Percentiles rank a stretch among this genome's conserved stretches.
These are phyloP conservation scores for Camelina neglecta DNA, from an alignment of 345 rosid species.

Conservation along the genomic window DNA sequence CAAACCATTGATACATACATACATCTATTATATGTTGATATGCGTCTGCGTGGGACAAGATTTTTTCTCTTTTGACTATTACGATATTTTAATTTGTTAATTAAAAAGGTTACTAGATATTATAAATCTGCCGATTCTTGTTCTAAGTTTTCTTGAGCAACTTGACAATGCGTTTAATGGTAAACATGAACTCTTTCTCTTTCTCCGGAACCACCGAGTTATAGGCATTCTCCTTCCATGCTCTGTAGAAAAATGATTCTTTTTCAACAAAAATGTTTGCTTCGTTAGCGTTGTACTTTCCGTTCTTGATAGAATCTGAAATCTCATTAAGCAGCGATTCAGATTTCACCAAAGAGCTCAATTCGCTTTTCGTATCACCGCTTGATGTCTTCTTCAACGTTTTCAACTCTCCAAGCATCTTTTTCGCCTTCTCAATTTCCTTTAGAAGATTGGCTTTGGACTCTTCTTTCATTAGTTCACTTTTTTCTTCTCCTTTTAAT, in stretches of 20 bases:
- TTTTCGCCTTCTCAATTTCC: slow-evolving; percentile 42
- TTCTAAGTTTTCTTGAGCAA: slow-evolving; percentile 43
- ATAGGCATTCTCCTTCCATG: slow-evolving; percentile 43
- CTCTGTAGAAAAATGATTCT: slow-evolving; percentile 40
- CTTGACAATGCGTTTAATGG: slow-evolving; percentile 35
- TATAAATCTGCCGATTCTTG: neutral
- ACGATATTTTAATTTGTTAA: neutral
- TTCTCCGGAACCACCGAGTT: slow-evolving; percentile 39
- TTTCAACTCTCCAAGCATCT: slow-evolving; percentile 38
- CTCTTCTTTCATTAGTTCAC: slow-evolving; percentile 21
- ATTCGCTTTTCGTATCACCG: slow-evolving; percentile 34
- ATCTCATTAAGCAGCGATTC: slow-evolving; percentile 39
- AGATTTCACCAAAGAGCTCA: slow-evolving; percentile 38
- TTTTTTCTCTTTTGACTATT: too few relatives aligned
- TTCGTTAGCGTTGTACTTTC: slow-evolving; percentile 24
- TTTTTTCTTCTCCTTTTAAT: slow-evolving; percentile 33
- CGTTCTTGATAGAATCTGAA: slow-evolving; percentile 31
- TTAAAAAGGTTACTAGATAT: neutral
- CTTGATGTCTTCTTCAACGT: slow-evolving; percentile 30
- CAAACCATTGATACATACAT: neutral
- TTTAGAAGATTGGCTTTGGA: neutral
- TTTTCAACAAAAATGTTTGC: slow-evolving; percentile 34
- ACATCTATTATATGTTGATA: too few relatives aligned
- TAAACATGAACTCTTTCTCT: slow-evolving; percentile 43
- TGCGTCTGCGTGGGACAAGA: slow-evolving; percentile 1